Conservation (phyloP, 2,329 filamentous ascomycete species). For the Aspergillus ruber region DNA sequence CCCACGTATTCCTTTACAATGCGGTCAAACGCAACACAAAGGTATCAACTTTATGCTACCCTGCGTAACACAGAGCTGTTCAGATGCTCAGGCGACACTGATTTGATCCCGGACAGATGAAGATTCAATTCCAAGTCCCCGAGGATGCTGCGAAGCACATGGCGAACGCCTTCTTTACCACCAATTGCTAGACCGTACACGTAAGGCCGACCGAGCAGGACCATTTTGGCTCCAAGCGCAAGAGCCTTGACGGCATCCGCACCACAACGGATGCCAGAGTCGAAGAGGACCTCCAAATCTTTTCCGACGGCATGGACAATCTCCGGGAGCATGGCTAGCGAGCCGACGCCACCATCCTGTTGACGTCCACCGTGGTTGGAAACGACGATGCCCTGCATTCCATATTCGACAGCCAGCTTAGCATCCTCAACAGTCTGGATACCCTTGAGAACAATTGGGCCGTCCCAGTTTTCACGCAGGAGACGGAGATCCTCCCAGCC, state of each 20-base stretch:
- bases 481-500: conserved; percentile 55
- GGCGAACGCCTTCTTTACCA: conserved; percentile 48
- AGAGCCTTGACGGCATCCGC: conserved; percentile 45
- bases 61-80: conserved; percentile 1
- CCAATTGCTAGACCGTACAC: conserved; percentile 52
- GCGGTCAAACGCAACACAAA: too few species aligned
- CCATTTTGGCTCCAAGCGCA: conserved; percentile 47
- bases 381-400: conserved; percentile 43
- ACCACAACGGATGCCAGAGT: conserved; percentile 41
- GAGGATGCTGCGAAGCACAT: conserved; percentile 34
- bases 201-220: conserved; percentile 46
- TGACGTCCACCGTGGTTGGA: conserved; percentile 48
- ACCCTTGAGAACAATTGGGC: conserved; percentile 57
- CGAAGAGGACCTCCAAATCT: conserved; percentile 39
- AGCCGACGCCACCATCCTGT: conserved; percentile 40
- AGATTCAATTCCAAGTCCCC: conserved; percentile 24
- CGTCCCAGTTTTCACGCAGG: conserved; percentile 54
- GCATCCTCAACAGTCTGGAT: conserved; percentile 44
- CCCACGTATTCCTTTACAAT: too few species aligned
- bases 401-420: conserved; percentile 36
- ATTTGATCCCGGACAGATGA: conserved; percentile 6
- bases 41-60: background rate
- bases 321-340: conserved; percentile 46
- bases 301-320: conserved; percentile 43
- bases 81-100: conserved; percentile 8